A percentile compares a stretch with the other conserved stretches of the same genome.
phyloP scores from a whole-genome alignment of 2,329 filamentous ascomycete species.

The Thielaviopsis euricoi region DNA sequence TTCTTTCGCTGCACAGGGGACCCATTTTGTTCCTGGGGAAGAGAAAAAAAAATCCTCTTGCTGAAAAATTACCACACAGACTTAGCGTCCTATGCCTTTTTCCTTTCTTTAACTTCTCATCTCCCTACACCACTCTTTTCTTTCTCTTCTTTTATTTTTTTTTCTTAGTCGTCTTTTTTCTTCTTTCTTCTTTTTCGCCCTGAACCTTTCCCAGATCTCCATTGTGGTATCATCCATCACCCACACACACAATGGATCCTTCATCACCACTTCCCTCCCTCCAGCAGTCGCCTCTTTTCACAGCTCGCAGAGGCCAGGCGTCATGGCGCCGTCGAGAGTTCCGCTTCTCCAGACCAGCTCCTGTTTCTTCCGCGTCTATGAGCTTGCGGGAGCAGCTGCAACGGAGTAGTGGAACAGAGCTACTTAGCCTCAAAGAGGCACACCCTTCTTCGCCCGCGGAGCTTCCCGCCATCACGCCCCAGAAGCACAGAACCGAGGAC shows the following conservation, averaged over 20 bases:
- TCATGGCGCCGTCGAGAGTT: constrained; percentile 39
- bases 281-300: constrained; percentile 49
- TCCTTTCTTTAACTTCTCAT: not conserved
- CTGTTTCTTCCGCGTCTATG: constrained; percentile 40
- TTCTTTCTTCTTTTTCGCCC: not conserved
- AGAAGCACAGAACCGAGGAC: constrained; percentile 89
- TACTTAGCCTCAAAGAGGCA: constrained; percentile 64
- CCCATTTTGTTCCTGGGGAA: not conserved
- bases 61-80: not conserved
- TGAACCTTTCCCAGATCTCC: not conserved
- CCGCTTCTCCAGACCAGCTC: constrained; percentile 35
- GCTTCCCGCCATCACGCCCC: constrained; percentile 81
- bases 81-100: constrained; percentile 3
- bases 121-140: not conserved
- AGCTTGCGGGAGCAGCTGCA: constrained; percentile 64
- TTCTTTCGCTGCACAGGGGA: too few relatives aligned
- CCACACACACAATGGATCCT: constrained; percentile 52
- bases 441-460: constrained; percentile 80
- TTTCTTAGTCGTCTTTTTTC: not conserved
- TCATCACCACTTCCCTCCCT: constrained; percentile 90
- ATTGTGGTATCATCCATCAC: constrained; percentile 1
- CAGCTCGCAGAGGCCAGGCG: constrained; percentile 17
- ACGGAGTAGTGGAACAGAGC: constrained; percentile 44
- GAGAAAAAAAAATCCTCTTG: not conserved
- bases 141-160: not conserved